Base-by-base conservation (phyloP, 352 stramenopile genomes). In the Pythium oligandrum region DNA sequence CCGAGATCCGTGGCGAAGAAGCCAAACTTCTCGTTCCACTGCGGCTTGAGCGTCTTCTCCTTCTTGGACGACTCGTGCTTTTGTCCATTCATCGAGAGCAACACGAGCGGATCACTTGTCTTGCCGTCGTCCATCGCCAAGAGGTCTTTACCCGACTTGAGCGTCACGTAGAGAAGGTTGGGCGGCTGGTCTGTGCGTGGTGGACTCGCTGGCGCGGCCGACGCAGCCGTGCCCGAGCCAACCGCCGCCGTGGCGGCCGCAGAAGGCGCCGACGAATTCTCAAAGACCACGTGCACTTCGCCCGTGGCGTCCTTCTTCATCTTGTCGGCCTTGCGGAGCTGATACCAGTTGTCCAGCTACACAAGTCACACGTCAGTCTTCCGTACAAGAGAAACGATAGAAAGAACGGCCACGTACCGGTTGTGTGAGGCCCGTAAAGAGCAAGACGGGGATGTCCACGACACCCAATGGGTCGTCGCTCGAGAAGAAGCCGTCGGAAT, bases 81-180 rank as follows among this genome's bases (percentile, higher is more conserved):
- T 60, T 95, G 88, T 17, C 88, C 83, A 11, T 73, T 78, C 50
- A 74, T 77, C 47, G 64, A 72, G 4, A 95, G 56, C 43, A 91
- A 84, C 48, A 96, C 86, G 11, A 97, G 73, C 7, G 91, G 91
- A 50, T 98, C 91, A 46, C 81, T 94, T 4, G 73, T 84, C 0
- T 73, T 89, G 32, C 83, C 87, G 44, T 89, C 75, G 58, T 96
- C 86, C 79, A 96, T 95, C 0, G 80, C 79, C 12, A 96, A 72
- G 35, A 97, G 57, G 39, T 92, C 70, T 57, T 88, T 88, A 44
- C 77, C 82, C 6, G 77, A 83, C 35, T 88, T 75, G 4, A 92
- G 46, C 45, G 75, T 90, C 45, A 92, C 78, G 38, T 77, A 81
- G 8, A 92, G 56, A 43, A 90, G 49, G 48, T 92, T 92, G 1